These are phyloP conservation scores for Diaporthe citriasiana DNA, from an alignment of 2,329 filamentous ascomycete genomes.

Conservation along the genomic window DNA sequence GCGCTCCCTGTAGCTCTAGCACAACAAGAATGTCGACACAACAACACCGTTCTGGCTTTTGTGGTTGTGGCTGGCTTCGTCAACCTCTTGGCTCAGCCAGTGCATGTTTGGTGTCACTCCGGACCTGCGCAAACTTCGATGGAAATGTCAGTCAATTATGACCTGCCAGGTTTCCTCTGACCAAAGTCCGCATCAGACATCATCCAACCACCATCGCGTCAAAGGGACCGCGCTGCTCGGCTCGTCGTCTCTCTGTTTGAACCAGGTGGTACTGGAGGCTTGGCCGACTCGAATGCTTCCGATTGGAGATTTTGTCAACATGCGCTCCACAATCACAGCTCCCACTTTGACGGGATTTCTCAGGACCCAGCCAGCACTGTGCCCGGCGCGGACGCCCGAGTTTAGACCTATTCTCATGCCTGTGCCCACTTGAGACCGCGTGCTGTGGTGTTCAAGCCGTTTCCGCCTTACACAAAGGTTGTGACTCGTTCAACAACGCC, in stretches of 20 bases:
- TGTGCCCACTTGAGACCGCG: not conserved
- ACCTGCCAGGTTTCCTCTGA: not conserved
- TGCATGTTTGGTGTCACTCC: not conserved
- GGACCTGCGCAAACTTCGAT: not conserved
- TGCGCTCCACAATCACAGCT: not conserved
- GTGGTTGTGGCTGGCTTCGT: not conserved
- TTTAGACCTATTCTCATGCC: not conserved
- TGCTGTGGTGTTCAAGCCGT: not conserved
- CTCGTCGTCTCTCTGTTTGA: not conserved
- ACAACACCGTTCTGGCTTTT: no score
- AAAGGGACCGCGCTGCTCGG: no score
- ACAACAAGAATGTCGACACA: not conserved
- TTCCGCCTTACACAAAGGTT: not conserved
- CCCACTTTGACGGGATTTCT: not conserved
- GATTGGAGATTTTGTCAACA: not conserved
- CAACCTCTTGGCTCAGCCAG: not conserved
- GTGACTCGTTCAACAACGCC: not conserved
- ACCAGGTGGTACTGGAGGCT: not conserved
- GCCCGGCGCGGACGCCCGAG: not conserved
- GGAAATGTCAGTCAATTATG: not conserved
- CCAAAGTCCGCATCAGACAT: no score
- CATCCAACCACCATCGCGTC: not conserved
- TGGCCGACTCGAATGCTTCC: not conserved
- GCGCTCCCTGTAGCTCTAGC: no score
- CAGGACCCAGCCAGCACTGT: not conserved